Evolutionary conservation across 2,329 filamentous ascomycete genomes (phyloP).

Genomic region (Amphichorda felina): DNA sequence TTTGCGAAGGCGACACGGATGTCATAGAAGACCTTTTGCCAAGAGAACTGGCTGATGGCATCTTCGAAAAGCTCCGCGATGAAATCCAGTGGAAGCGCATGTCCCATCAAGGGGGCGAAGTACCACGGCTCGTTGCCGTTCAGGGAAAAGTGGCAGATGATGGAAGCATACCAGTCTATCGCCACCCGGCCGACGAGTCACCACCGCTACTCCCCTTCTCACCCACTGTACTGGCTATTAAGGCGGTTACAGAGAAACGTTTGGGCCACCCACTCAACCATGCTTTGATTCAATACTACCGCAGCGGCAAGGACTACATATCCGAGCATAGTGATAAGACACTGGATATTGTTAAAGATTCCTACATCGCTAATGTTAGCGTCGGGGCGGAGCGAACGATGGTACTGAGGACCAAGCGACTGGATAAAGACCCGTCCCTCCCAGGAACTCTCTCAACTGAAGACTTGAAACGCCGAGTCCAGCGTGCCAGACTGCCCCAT

Average conservation of each 20-base stretch:
- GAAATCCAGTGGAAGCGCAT: constrained; percentile 87
- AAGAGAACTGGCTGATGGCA: constrained; percentile 34
- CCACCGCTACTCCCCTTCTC: constrained; percentile 69
- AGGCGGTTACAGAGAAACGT: constrained; percentile 53
- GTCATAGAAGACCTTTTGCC: constrained; percentile 63
- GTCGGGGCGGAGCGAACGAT: constrained; percentile 87
- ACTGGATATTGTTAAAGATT: constrained; percentile 70
- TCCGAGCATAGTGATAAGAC: constrained; percentile 97
- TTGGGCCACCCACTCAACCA: constrained; percentile 82
- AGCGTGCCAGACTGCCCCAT: constrained; percentile 68
- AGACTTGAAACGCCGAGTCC: constrained; percentile 36
- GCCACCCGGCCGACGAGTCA: constrained; percentile 84
- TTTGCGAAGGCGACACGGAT: constrained; percentile 74
- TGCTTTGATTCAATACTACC: constrained; percentile 84
- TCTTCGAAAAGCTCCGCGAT: constrained; percentile 58
- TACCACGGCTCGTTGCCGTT: constrained; percentile 82
- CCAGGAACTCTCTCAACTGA: constrained; percentile 4
- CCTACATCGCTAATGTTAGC: constrained; percentile 84
- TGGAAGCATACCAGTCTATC: constrained; percentile 78
- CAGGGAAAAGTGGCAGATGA: constrained; percentile 62
- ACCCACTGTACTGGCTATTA: constrained; percentile 56
- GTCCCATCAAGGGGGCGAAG: constrained; percentile 83
- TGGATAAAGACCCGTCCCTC: constrained; percentile 21
- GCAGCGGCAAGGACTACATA: constrained; percentile 81
- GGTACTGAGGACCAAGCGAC: constrained; percentile 74